These are phyloP conservation scores for Nitzschia putrida DNA, from an alignment of 108 stramenopile species.

Conservation along the genomic window DNA sequence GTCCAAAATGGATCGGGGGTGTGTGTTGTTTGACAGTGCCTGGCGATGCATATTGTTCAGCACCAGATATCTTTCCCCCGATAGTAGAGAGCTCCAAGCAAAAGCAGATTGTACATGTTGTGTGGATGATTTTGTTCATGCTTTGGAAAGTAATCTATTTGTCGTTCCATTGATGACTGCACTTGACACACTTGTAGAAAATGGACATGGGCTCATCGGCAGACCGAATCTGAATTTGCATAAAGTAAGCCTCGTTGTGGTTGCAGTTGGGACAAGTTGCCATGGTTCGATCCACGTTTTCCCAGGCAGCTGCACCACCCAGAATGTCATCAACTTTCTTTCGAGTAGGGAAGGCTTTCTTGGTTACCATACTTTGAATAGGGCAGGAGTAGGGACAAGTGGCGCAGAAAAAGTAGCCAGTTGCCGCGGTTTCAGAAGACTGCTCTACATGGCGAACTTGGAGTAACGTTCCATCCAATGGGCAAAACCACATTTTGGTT, in stretches of 20 bases:
- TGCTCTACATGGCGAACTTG: constrained; percentile 49
- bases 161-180: constrained; percentile 89
- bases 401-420: constrained; percentile 64
- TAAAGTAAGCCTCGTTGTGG: constrained; percentile 94
- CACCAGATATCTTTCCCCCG: too few species aligned
- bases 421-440: constrained; percentile 7
- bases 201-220: constrained; percentile 87
- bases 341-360: constrained; percentile 59
- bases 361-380: constrained; percentile 54
- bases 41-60: too few species aligned
- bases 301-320: constrained; percentile 96
- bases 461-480: constrained; percentile 82
- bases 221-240: constrained; percentile 96
- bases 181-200: constrained; percentile 95
- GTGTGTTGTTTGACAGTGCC: too few species aligned
- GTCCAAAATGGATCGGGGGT: too few species aligned
- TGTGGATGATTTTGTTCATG: too few species aligned
- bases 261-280: constrained; percentile 88
- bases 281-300: constrained; percentile 95
- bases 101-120: too few species aligned
- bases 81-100: too few species aligned
- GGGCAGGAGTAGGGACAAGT: constrained; percentile 84
- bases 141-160: constrained; percentile 42
- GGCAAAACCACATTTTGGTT: constrained; percentile 84
- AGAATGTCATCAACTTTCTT: constrained; percentile 97